Conservation (phyloP, 2,329 filamentous ascomycete species). For the Ceratocystis eucalypticola region DNA sequence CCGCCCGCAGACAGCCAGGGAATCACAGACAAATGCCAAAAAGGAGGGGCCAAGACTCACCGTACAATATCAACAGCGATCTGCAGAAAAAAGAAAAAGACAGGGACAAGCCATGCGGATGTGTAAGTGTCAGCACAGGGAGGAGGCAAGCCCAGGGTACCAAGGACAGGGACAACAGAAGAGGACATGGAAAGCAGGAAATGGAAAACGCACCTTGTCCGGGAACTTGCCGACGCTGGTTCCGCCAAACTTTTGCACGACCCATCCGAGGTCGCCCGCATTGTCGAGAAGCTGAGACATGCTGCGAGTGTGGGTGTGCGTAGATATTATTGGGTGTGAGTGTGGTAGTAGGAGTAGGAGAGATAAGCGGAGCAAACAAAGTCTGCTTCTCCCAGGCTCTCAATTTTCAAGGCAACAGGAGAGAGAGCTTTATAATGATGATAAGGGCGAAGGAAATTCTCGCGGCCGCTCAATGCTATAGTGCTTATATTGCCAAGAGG, state of each 20-base stretch:
- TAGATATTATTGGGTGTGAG: background rate
- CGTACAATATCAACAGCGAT: slow-evolving; percentile 34
- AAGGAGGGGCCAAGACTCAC: slow-evolving; percentile 23
- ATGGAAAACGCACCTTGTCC: slow-evolving; percentile 38
- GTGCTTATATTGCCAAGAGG: background rate
- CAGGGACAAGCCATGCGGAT: background rate
- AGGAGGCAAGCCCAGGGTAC: too few species aligned
- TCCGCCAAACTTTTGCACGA: slow-evolving; percentile 90
- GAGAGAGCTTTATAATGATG: background rate
- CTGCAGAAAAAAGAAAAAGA: slow-evolving; percentile 21
- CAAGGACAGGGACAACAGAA: background rate
- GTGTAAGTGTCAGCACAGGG: background rate
- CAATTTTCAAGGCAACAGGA: too few species aligned
- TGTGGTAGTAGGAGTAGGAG: background rate
- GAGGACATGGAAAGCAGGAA: background rate
- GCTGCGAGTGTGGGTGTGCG: background rate
- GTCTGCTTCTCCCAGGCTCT: too few species aligned
- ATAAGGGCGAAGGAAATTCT: background rate
- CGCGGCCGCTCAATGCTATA: too few species aligned
- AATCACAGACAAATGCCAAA: background rate
- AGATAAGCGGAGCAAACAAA: too few species aligned
- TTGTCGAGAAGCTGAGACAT: slow-evolving; percentile 24
- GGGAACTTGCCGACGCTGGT: slow-evolving; percentile 94
- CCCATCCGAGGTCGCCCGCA: slow-evolving; percentile 45
- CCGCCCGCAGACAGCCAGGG: background rate